Evolutionary conservation across 768 basidiomycete species (phyloP), one percentile per base, ranked within the genome.

Genomic region (Xerocomus spinulosus): DNA sequence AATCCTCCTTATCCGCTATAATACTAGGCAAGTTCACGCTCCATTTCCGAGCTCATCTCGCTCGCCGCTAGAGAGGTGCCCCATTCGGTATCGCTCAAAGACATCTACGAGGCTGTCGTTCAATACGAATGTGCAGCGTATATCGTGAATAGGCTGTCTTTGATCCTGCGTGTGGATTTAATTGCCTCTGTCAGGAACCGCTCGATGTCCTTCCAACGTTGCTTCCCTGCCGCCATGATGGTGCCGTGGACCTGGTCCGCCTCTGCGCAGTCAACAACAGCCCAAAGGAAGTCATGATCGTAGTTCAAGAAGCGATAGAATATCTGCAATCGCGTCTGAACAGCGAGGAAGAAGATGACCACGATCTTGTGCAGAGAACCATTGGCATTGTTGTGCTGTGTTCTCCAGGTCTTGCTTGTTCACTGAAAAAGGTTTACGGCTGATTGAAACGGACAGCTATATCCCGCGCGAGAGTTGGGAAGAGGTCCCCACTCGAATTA

Each of bases 221-320:
- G 12, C 51, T 76, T 12, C 56, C 70, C 7, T 67, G 60, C 21
- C 20, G 42, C n/a, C 53, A 54, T 5, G 56, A 66, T 18, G 63
- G 62, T 1, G 64, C 69, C 15, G 52, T 55, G 20, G 61, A 62
- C 21, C n/a, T 78, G 21, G 52, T 75, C 14, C 53, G 46, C n/a
- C 20, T 57, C 13, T 64, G 74, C 23, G 64, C 64, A 3, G 40
- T 51, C 32, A 42, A 59, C 3, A 55, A 54, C 13, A 76, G 63
- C 43, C 66, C 70, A 0, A 77, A 76, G 49, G 75, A 77, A 53
- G 51, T 70, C 20, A 42, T 74, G 33, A 68, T 77, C 41, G 70
- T 70, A 2, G 38, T 68, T 15, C 72, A 75, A 42, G 76, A 74
- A 52, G 54, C 53, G 6, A 46, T 70, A 25, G 76, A 74, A 50